phyloP scores from a whole-genome alignment of 192 early-diverging fungal species.

The Diversispora eburnea region DNA sequence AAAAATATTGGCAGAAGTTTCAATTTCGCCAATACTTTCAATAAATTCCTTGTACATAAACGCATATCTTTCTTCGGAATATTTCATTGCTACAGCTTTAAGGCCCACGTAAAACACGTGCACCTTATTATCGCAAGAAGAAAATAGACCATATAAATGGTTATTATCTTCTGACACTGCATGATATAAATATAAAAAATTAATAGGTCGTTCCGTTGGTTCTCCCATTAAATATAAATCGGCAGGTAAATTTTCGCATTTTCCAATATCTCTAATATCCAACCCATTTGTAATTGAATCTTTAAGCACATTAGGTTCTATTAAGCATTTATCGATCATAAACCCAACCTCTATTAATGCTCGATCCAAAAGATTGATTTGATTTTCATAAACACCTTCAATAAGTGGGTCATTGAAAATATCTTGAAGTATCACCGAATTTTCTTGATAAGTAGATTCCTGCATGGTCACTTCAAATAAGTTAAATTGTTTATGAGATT shows the following conservation, averaged over 20 bases:
- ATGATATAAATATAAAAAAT: slow-evolving; percentile 81
- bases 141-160: slow-evolving; percentile 73
- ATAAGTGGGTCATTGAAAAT: slow-evolving; percentile 85
- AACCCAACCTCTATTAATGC: slow-evolving; percentile 80
- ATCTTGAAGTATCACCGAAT: slow-evolving; percentile 67
- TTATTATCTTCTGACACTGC: slow-evolving; percentile 48
- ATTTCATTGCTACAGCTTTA: slow-evolving; percentile 26
- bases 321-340: slow-evolving; percentile 37
- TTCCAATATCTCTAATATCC: slow-evolving; percentile 40
- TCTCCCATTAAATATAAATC: slow-evolving; percentile 36
- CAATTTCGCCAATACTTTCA: neutral
- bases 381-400: slow-evolving; percentile 93
- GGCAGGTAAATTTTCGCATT: slow-evolving; percentile 19
- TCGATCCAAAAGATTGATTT: slow-evolving; percentile 76
- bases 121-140: slow-evolving; percentile 49
- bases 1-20: neutral
- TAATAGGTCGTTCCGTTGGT: slow-evolving; percentile 19
- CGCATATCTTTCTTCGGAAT: too few species aligned
- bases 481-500: slow-evolving; percentile 63
- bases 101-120: slow-evolving; percentile 73
- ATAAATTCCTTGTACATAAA: too few species aligned
- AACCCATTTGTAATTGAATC: slow-evolving; percentile 33
- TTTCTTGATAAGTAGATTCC: slow-evolving; percentile 73
- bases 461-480: slow-evolving; percentile 81
- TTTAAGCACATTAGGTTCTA: slow-evolving; percentile 37